A percentile compares a stretch with the other conserved stretches of the same genome.
These are phyloP conservation scores for Saccharomyces kudriavzevii DNA, from an alignment of 805 yeast genomes.

Conservation along the genomic window DNA sequence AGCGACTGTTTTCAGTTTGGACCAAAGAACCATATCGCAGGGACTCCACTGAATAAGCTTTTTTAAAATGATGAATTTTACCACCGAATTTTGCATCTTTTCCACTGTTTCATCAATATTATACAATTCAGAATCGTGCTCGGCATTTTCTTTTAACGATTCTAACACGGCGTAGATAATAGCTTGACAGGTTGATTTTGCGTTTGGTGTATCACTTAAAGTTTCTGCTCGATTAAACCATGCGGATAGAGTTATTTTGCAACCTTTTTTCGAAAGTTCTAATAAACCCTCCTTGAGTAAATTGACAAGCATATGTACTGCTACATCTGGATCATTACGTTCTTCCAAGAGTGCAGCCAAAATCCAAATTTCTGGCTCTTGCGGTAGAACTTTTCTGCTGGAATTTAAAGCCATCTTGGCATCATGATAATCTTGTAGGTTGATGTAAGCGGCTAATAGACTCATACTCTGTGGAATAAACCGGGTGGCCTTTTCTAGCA, in stretches of 20 bases:
- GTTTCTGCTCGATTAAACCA: conserved; percentile 53
- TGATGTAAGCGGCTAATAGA: conserved; percentile 56
- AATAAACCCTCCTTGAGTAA: conserved; percentile 34
- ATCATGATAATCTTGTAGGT: conserved; percentile 34
- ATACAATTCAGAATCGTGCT: conserved; percentile 13
- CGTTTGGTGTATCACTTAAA: conserved; percentile 40
- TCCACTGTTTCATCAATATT: conserved; percentile 14
- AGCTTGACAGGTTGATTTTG: conserved; percentile 41
- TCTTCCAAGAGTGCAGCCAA: conserved; percentile 64
- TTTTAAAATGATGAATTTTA: conserved; percentile 40
- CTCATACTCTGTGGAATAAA: conserved; percentile 56
- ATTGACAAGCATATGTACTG: conserved; percentile 28
- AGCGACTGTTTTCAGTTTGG: conserved; percentile 34
- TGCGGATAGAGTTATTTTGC: conserved; percentile 29
- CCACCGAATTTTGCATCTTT: conserved; percentile 10
- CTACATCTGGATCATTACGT: conserved; percentile 34
- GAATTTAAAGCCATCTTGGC: conserved; percentile 48
- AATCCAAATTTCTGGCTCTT: conserved; percentile 54
- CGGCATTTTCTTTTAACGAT: conserved; percentile 31
- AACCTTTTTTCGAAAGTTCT: conserved; percentile 41
- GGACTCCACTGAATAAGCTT: conserved; percentile 39
- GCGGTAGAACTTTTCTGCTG: conserved; percentile 50
- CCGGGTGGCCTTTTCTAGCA: conserved; percentile 59
- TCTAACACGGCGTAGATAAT: conserved; percentile 34
- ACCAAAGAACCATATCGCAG: conserved; percentile 40